Evolutionary conservation across 495 filamentous ascomycete species (phyloP), one percentile per base, ranked within the genome.

Genomic region (Penicillium salamii): DNA sequence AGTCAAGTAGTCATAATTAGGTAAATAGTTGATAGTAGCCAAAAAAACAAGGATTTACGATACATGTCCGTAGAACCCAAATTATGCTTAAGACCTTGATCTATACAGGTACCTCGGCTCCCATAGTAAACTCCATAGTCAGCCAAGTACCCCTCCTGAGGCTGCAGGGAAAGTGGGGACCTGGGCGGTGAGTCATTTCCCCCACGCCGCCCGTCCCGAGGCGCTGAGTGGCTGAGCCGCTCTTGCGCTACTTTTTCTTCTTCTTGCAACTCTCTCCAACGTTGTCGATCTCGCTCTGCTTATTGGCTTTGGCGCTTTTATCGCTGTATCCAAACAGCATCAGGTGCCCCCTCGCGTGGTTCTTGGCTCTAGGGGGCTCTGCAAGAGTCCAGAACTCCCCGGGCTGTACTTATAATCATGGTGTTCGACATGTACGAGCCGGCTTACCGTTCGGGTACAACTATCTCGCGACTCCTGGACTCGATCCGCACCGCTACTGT

Each of bases 201-300:
- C 66, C 64, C 68, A 71, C 68, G 66, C 56, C 57, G 53, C 46
- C 36, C 45, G 38, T 52, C 51, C 57, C 53, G 43, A 49, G 28
- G 17, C 37, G 60, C 47, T 72, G 61, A 72, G 49, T 68, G 69
- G 67, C 55, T 46, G 53, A 61, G 41, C 28, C 29, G 19, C 24
- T 9, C 29, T 36, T 23, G 36, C 12, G 39, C 37, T 47, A 51
- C 53, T 52, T 42, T 52, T 49, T 65, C 50, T 58, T 58, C 31
- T 45, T 31, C 29, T 46, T 20, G 14, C 39, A 21, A 28, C 52
- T 55, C 31, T 21, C 20, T 49, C 45, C 56, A 59, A 60, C 63
- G 55, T 57, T 61, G 55, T 40, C 54, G 56, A 61, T 59, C 58
- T 14, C 24, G 20, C 55, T 46, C n/a, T 40, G 57, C 53, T 58